Conservation (phyloP, 73 alveolate species). For the Paramecium tetraurelia region DNA sequence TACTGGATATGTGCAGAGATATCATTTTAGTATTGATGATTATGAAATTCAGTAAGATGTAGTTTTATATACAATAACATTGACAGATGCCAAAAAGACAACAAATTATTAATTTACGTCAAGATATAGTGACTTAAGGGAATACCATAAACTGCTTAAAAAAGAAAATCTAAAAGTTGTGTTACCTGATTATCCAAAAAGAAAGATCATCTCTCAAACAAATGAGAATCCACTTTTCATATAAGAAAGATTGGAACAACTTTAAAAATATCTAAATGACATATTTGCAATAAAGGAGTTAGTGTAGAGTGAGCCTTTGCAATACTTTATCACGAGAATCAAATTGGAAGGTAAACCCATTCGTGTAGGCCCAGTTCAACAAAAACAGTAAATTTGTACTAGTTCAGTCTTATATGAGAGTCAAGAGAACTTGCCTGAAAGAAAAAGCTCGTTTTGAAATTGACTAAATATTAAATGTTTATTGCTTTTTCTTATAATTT, state of each 20-base stretch:
- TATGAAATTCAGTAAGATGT: background rate
- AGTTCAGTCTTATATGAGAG: background rate
- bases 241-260: background rate
- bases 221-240: conserved; percentile 20
- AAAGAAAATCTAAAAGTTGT: background rate
- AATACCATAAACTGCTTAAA: background rate
- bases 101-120: background rate
- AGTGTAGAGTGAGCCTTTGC: background rate
- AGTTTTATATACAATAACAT: background rate
- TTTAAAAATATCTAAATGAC: background rate
- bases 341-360: background rate
- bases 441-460: background rate
- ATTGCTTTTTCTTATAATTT: background rate
- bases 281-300: background rate
- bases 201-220: conserved; percentile 2
- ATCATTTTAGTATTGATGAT: conserved; percentile 10
- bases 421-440: background rate
- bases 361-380: background rate
- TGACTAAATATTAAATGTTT: background rate
- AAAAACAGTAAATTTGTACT: background rate
- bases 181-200: conserved; percentile 14
- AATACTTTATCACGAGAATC: background rate
- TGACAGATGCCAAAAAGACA: background rate
- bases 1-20: background rate
- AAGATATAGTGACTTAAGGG: conserved; percentile 33